Evolutionary conservation across 306 rosid genomes (phyloP).

Genomic region (Medicago arabica): DNA sequence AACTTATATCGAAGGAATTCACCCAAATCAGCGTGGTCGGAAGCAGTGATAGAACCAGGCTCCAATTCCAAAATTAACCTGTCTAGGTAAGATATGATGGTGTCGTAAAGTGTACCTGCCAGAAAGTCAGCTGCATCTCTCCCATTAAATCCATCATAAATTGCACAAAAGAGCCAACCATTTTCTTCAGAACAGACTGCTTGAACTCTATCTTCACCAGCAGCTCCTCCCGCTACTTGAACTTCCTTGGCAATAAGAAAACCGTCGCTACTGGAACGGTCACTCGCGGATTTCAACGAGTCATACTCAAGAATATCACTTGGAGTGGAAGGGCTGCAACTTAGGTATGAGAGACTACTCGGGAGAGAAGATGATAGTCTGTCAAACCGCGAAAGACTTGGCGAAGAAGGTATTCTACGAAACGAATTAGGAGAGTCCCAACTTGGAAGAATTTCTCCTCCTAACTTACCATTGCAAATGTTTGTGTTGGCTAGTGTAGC

Average conservation of each 20-base stretch:
- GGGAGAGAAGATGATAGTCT: slow-evolving; percentile 84
- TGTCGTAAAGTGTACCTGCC: slow-evolving; percentile 92
- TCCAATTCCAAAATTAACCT: slow-evolving; percentile 66
- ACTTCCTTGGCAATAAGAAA: slow-evolving; percentile 80
- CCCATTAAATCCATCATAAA: slow-evolving; percentile 97
- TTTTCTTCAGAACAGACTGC: slow-evolving; percentile 98
- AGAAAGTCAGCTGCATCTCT: slow-evolving; percentile 99
- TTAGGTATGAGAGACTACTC: slow-evolving; percentile 75
- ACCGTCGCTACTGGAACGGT: slow-evolving; percentile 71
- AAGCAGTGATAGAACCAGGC: slow-evolving; percentile 46
- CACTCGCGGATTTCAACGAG: slow-evolving; percentile 62
- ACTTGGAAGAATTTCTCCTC: slow-evolving; percentile 91
- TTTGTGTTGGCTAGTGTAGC: slow-evolving; percentile 95
- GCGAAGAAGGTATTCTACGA: slow-evolving; percentile 84
- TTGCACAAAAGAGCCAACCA: slow-evolving; percentile 97
- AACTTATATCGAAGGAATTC: slow-evolving; percentile 47
- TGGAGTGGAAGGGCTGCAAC: slow-evolving; percentile 81
- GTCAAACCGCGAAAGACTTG: slow-evolving; percentile 75
- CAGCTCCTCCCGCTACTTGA: slow-evolving; percentile 99
- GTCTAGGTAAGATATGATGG: slow-evolving; percentile 68
- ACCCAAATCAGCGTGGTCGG: slow-evolving; percentile 42
- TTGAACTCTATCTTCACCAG: slow-evolving; percentile 99
- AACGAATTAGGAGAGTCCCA: slow-evolving; percentile 96
- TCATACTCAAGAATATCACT: slow-evolving; percentile 69
- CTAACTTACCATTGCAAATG: slow-evolving; percentile 90